Evolutionary conservation across 306 rosid species (phyloP), one percentile per base, ranked within the genome.

Genomic region (Vigna hirtella): DNA sequence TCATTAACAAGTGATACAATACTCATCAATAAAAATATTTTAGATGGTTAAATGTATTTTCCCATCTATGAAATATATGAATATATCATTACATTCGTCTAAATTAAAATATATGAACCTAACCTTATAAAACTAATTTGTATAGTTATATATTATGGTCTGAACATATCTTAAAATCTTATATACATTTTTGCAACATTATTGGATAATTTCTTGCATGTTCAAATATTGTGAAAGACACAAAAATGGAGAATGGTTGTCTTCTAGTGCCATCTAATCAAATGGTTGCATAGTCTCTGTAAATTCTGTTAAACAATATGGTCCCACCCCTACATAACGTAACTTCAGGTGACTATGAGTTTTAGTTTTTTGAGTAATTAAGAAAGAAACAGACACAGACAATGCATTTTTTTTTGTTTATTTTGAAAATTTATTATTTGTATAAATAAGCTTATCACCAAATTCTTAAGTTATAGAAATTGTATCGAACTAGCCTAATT

Each of bases 271-370:
- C 17, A 67, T 62, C 65, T 66, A 42, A 79, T 50, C 6, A 43
- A 38, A 73, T 72, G 8, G 78, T 51, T 79, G 47, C 6, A 28
- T 9, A 3, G 78, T 74, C 43, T 74, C 43, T 68, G 73, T 69
- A 16, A 18, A 42, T 81, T 81, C 73, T 69, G 81, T 61, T 81
- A 81, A 61, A 69, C 24, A 3, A 28, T n/a, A 1, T 26, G 72
- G 85, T 40, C 77, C 81, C 73, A 61, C 62, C 8, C 8, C n/a
- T 22, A 38, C 66, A 59, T 13, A 38, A 68, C 49, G 11, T 65
- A 57, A 30, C 26, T 26, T 14, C 30, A 59, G 26, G 18, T 15
- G n/a, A 55, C 70, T 49, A 15, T 28, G 6, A 52, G 7, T 51
- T 53, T 66, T 40, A 18, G 9, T 30, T 48, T 5, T 62, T 43